Evolutionary conservation across 768 basidiomycete genomes (phyloP).

Genomic region (Exidia glandulosa): DNA sequence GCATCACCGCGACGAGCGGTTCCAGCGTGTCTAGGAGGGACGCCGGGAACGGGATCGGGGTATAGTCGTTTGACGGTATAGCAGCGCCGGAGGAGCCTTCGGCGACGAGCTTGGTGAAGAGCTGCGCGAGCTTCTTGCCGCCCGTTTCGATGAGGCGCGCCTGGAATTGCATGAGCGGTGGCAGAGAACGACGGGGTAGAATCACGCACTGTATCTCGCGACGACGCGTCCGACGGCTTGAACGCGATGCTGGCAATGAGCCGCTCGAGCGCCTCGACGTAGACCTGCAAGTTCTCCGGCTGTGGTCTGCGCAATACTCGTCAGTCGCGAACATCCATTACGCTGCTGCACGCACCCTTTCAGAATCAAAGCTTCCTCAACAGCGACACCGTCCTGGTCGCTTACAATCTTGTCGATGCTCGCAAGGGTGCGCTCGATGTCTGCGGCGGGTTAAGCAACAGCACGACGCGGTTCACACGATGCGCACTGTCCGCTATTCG

Average conservation of each 20-base stretch:
- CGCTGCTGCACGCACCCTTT: constrained; percentile 69
- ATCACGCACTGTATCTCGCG: constrained; percentile 52
- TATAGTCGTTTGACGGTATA: constrained; percentile 45
- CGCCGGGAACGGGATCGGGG: constrained; percentile 43
- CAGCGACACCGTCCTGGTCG: constrained; percentile 62
- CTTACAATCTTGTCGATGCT: constrained; percentile 74
- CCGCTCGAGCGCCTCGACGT: constrained; percentile 64
- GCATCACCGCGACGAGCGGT: constrained; percentile 55
- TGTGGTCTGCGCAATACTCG: constrained; percentile 45
- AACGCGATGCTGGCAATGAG: constrained; percentile 74
- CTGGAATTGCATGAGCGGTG: constrained; percentile 16
- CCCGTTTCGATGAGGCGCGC: constrained; percentile 75
- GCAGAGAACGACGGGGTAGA: too few relatives aligned
- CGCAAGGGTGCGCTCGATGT: constrained; percentile 66
- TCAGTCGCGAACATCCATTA: neutral
- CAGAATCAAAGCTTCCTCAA: constrained; percentile 68
- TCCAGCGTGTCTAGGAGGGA: constrained; percentile 40
- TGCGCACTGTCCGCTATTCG: constrained; percentile 58
- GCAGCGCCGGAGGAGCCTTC: constrained; percentile 73
- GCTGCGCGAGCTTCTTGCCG: constrained; percentile 66
- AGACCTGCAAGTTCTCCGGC: constrained; percentile 47
- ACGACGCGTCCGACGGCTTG: constrained; percentile 45
- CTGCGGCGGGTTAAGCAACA: constrained; percentile 24
- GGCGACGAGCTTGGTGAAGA: constrained; percentile 82
- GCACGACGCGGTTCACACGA: neutral